Base-by-base conservation (phyloP, 768 basidiomycete species). In the Trametes elegans region DNA sequence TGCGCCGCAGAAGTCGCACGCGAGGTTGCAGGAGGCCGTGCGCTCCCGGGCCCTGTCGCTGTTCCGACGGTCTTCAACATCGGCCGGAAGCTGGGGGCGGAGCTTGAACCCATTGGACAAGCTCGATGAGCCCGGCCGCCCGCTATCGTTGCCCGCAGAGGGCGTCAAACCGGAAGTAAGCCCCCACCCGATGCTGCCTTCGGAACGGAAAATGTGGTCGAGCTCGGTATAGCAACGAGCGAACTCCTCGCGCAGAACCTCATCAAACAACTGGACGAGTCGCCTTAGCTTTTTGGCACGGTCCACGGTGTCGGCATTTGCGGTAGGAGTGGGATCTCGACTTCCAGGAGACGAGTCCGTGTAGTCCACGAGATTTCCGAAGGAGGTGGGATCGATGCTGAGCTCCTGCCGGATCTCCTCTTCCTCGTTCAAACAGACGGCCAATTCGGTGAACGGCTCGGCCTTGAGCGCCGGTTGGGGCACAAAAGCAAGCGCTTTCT, bases 1-100 rank as follows among this genome's bases (percentile, higher is more conserved):
- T 3, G 80, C 81, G 16, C 82, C 84, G 62, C 91, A 93, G 65
- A 90, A 92, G 65, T 93, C 90, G 63, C 91, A 93, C 63, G 71
- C 31, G 80, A 73, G 34, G 41, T 61, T 40, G 42, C 48, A 50
- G 48, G 49, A 59, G n/a, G 57, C 49, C 5, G 38, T 31, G 39
- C 57, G 49, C 47, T 28, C 55, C 46, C 16, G 52, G 49, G 29
- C 45, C 32, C 16, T 74, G 66, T 21, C 39, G 7, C 19, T 40
- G 5, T 45, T 18, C 9, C 35, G 29, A 23, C 32, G 31, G n/a
- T 23, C 29, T 7, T 13, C 10, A 10, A 18, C 3, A 6, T 35
- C n/a, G 18, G 32, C 14, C 2, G 45, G 44, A 5, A 51, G 57
- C 11, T 24, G 45, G 6, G 53, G 50, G 6, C 24, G 27, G 18